These are phyloP conservation scores for Monascus ruber DNA, from an alignment of 2,329 filamentous ascomycete species.

Conservation along the genomic window DNA sequence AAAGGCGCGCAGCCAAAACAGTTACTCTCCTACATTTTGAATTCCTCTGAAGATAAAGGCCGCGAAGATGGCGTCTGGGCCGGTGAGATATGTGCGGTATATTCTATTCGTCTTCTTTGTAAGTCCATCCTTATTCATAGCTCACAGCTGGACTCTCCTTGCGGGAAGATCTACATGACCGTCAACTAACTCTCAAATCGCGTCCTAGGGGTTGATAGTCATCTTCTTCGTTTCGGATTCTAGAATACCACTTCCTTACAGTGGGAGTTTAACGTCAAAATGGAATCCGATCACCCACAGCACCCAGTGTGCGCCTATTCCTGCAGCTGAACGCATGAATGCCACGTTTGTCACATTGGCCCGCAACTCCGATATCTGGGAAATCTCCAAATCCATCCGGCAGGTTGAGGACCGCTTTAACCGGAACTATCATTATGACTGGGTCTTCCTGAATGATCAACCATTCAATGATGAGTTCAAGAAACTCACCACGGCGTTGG, in stretches of 20 bases:
- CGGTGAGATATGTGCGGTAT: constrained; percentile 42
- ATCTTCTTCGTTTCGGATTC: constrained; percentile 72
- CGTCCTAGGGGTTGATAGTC: constrained; percentile 49
- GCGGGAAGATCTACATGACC: background rate
- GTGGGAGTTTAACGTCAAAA: constrained; percentile 12
- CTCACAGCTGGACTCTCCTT: background rate
- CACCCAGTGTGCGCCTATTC: constrained; percentile 29
- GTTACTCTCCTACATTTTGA: no score
- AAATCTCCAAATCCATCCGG: constrained; percentile 89
- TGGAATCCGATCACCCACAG: constrained; percentile 7
- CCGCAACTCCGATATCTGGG: constrained; percentile 88
- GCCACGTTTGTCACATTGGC: constrained; percentile 95
- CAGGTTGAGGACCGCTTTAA: constrained; percentile 98
- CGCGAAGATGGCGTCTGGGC: constrained; percentile 23
- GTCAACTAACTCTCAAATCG: background rate
- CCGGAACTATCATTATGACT: constrained; percentile 91
- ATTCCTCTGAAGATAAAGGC: background rate
- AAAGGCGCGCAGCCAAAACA: no score
- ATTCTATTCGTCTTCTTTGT: constrained; percentile 77
- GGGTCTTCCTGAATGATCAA: constrained; percentile 97
- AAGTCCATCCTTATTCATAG: constrained; percentile 28
- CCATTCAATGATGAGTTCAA: constrained; percentile 91
- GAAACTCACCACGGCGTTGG: constrained; percentile 73
- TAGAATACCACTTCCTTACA: constrained; percentile 31
- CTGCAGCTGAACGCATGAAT: constrained; percentile 67